These are phyloP conservation scores for Aspergillus ellipticus DNA, from an alignment of 495 filamentous ascomycete species.

Conservation along the genomic window DNA sequence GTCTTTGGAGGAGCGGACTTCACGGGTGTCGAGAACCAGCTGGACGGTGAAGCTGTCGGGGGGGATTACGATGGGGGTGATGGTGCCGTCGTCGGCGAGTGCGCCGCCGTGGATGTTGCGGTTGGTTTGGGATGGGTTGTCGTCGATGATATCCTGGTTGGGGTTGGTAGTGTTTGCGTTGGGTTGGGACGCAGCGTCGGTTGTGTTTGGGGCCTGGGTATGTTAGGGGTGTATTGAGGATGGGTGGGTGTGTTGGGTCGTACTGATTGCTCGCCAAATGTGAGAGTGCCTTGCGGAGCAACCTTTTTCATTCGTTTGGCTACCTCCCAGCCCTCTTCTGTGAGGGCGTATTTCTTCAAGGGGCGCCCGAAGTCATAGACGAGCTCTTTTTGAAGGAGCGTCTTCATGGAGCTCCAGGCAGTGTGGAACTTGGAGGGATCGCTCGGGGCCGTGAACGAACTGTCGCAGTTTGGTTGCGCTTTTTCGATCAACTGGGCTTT, in stretches of 20 bases:
- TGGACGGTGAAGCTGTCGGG: constrained; percentile 69
- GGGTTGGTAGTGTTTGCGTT: not conserved
- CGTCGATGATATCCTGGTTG: constrained; percentile 5
- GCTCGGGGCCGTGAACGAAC: constrained; percentile 66
- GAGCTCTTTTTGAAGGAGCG: constrained; percentile 67
- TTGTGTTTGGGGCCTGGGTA: not conserved
- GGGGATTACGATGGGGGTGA: constrained; percentile 54
- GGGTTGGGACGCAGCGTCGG: not conserved
- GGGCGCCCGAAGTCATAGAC: constrained; percentile 71
- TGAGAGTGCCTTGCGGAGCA: constrained; percentile 25
- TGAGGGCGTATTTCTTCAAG: constrained; percentile 63
- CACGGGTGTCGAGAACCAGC: constrained; percentile 71
- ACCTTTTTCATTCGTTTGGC: constrained; percentile 61
- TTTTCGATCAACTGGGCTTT: constrained; percentile 65
- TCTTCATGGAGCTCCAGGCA: constrained; percentile 85
- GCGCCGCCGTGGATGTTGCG: not conserved
- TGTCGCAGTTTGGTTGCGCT: constrained; percentile 70
- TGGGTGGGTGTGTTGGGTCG: not conserved
- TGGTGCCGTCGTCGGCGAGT: constrained; percentile 8
- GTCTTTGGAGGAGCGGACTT: constrained; percentile 72
- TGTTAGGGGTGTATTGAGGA: not conserved
- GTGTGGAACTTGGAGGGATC: constrained; percentile 72
- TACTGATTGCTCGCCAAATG: constrained; percentile 21
- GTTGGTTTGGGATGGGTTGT: not conserved
- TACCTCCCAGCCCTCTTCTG: constrained; percentile 77